phyloP scores from a whole-genome alignment of 257 asterid genomes.

The Penstemon newberryi region DNA sequence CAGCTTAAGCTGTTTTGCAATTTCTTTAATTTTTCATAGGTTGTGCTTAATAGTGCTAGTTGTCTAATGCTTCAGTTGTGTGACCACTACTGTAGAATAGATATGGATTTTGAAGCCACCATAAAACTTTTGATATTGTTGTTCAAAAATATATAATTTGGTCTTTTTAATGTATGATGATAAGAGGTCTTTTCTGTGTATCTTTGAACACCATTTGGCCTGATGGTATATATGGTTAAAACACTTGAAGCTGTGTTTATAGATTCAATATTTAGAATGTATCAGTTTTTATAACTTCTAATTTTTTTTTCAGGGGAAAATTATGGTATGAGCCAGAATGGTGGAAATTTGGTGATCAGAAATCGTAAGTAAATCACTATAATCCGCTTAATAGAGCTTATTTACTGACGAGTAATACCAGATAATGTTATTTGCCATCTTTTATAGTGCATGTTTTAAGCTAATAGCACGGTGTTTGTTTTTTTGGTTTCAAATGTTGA shows the following conservation, averaged over 20 bases:
- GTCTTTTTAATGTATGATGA: conserved; percentile 19
- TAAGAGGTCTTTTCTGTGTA: not conserved
- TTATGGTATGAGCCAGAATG: conserved; percentile 94
- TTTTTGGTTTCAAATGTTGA: not conserved
- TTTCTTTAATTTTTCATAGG: not conserved
- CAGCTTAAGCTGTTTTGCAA: conserved; percentile 17
- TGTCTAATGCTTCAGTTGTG: not conserved
- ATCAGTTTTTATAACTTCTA: conserved; percentile 21
- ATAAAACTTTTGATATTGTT: conserved; percentile 8
- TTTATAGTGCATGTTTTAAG: not conserved
- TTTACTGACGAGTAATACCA: not conserved
- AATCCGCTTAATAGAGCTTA: not conserved
- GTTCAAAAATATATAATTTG: not conserved
- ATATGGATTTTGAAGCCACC: not conserved
- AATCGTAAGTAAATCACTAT: conserved; percentile 59
- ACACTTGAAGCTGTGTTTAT: conserved; percentile 14
- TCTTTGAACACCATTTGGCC: not conserved
- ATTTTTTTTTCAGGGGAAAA: conserved; percentile 66
- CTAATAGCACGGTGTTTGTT: not conserved
- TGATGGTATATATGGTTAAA: not conserved
- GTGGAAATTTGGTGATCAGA: conserved; percentile 98
- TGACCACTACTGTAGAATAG: not conserved
- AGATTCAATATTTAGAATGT: conserved; percentile 5
- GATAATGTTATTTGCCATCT: not conserved
- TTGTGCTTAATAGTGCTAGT: conserved; percentile 8